A percentile compares a stretch with the other conserved stretches of the same genome.
Conservation (phyloP, 148 eudicot species). For the Cornus kousa region DNA sequence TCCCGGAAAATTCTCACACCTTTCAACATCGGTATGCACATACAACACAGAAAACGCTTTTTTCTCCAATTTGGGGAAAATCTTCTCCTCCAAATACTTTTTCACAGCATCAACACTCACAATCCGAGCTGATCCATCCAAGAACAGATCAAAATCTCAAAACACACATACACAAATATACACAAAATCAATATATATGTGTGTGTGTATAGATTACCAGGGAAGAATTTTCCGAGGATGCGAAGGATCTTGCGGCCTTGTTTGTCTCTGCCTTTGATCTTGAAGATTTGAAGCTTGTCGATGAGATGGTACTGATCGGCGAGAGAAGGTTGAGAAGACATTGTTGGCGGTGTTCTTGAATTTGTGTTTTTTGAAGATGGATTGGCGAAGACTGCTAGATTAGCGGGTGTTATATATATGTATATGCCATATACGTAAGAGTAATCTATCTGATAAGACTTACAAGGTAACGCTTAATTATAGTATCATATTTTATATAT, state of each 20-base stretch:
- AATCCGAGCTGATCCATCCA: conserved; percentile 26
- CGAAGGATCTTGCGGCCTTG: conserved; percentile 48
- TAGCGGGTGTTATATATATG: too few relatives aligned
- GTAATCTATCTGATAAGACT: too few relatives aligned
- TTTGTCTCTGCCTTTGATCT: conserved; percentile 55
- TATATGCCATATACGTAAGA: too few relatives aligned
- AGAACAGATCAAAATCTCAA: neutral
- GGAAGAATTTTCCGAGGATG: conserved; percentile 54
- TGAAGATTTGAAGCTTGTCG: conserved; percentile 37
- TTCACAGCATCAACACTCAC: conserved; percentile 49
- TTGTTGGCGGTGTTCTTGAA: neutral
- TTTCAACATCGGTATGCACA: conserved; percentile 55
- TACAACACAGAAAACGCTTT: conserved; percentile 48
- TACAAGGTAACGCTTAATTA: too few relatives aligned
- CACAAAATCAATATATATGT: neutral
- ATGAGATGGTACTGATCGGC: conserved; percentile 23
- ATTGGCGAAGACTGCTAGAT: too few relatives aligned
- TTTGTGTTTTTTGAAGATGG: neutral
- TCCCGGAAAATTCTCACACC: conserved; percentile 47
- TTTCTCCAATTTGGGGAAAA: conserved; percentile 41
- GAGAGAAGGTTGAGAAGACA: neutral
- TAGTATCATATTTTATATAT: too few relatives aligned
- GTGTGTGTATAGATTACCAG: conserved; percentile 27
- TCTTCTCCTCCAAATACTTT: conserved; percentile 48
- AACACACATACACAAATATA: neutral